These are phyloP conservation scores for Rostrohypoxylon terebratum DNA, from an alignment of 495 filamentous ascomycete genomes.

Conservation along the genomic window DNA sequence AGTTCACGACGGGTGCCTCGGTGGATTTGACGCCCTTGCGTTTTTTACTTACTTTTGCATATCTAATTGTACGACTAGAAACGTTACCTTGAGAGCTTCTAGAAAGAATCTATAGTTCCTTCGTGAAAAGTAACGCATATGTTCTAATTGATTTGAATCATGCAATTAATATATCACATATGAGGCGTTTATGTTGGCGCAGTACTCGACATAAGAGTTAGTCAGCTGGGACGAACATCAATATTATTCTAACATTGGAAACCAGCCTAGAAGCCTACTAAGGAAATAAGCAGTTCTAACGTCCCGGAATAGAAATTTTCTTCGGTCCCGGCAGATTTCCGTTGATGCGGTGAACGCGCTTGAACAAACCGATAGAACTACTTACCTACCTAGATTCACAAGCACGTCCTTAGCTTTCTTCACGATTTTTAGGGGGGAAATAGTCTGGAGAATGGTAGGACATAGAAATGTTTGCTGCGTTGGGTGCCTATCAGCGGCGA, in stretches of 20 bases:
- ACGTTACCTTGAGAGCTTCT: neutral
- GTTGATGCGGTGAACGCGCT: neutral
- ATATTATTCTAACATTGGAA: neutral
- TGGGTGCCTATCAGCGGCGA: neutral
- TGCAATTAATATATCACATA: neutral
- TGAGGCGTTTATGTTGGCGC: neutral
- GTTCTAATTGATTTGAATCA: neutral
- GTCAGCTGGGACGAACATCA: neutral
- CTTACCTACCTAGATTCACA: neutral
- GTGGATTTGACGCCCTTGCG: slow-evolving; percentile 13
- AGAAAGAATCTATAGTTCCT: neutral
- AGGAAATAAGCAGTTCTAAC: neutral
- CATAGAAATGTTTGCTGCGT: neutral
- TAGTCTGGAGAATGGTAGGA: too few relatives aligned
- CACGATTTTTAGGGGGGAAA: neutral
- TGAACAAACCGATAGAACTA: neutral
- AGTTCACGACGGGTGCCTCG: neutral
- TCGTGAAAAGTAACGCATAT: neutral
- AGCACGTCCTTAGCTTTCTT: neutral
- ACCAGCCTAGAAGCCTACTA: neutral
- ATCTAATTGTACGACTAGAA: neutral
- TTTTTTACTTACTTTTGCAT: neutral
- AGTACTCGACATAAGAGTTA: neutral
- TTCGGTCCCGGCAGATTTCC: neutral
- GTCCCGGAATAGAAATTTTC: neutral